phyloP scores from a whole-genome alignment of 495 filamentous ascomycete species.

The Xylaria intraflava region DNA sequence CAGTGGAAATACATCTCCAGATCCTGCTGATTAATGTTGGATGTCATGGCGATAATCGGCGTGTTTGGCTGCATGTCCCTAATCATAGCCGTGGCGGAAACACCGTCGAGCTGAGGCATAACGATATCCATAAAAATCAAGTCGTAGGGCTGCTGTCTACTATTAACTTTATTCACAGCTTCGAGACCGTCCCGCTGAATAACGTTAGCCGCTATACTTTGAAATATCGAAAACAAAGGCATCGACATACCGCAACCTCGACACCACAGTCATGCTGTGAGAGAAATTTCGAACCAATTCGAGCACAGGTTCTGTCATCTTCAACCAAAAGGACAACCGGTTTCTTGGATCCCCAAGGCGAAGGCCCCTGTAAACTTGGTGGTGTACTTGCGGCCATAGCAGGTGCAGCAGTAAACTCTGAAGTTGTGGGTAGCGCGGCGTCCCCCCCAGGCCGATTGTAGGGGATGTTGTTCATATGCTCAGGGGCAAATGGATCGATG shows the following conservation, averaged over 20 bases:
- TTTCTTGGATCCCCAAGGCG: slow-evolving; percentile 64
- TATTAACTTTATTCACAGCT: slow-evolving; percentile 86
- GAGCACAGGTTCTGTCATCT: slow-evolving; percentile 87
- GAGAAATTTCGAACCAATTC: slow-evolving; percentile 92
- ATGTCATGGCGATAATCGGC: slow-evolving; percentile 97
- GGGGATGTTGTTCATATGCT: slow-evolving; percentile 89
- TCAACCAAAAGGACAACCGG: slow-evolving; percentile 90
- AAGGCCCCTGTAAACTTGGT: slow-evolving; percentile 21
- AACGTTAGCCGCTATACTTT: slow-evolving; percentile 24
- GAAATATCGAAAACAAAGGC: not conserved
- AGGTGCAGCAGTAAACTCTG: slow-evolving; percentile 17
- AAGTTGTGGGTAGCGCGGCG: slow-evolving; percentile 16
- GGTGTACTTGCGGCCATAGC: slow-evolving; percentile 24
- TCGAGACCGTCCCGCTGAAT: slow-evolving; percentile 78
- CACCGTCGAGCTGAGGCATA: slow-evolving; percentile 93
- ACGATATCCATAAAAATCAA: slow-evolving; percentile 98
- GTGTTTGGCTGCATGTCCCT: slow-evolving; percentile 76
- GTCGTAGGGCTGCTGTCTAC: slow-evolving; percentile 70
- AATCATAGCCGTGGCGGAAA: slow-evolving; percentile 90
- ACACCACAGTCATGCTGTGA: slow-evolving; percentile 83
- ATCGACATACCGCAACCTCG: slow-evolving; percentile 74
- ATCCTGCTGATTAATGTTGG: slow-evolving; percentile 94
- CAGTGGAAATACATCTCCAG: slow-evolving; percentile 96
- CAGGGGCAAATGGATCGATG: slow-evolving; percentile 90
- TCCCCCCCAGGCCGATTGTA: slow-evolving; percentile 53